Percentiles rank a stretch among this genome's conserved stretches.
phyloP scores from a whole-genome alignment of 1,139 yeast species.

The Pneumocystis sp. region DNA sequence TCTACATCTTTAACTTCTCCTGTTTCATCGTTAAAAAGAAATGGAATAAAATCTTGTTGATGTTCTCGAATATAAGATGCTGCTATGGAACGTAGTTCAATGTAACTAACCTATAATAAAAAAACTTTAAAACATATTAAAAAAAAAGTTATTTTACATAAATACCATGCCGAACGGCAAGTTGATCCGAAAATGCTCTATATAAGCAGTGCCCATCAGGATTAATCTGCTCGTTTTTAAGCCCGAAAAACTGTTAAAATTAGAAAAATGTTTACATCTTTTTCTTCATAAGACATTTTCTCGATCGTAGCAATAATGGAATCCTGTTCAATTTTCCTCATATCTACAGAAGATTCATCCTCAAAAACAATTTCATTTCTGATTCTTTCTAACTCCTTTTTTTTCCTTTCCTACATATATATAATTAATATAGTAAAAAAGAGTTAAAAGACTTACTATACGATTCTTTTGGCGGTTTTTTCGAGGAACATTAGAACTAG shows the following conservation, averaged over 20 bases:
- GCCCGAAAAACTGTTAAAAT: not conserved
- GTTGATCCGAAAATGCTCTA: conserved; percentile 71
- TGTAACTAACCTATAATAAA: not conserved
- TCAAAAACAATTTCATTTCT: not conserved
- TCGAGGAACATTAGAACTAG: not conserved
- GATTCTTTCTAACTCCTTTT: not conserved
- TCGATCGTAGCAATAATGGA: not conserved
- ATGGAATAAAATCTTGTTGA: conserved; percentile 63
- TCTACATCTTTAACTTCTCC: conserved; percentile 43
- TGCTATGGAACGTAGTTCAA: conserved; percentile 43
- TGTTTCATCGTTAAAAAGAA: conserved; percentile 62
- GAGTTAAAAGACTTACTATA: not conserved
- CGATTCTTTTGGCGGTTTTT: not conserved
- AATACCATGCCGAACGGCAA: conserved; percentile 36
- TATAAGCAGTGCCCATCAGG: conserved; percentile 95
- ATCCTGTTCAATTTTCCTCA: not conserved
- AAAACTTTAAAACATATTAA: not conserved
- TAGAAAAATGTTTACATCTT: not conserved
- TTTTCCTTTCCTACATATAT: not conserved
- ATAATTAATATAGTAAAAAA: not conserved
- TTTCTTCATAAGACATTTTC: not conserved
- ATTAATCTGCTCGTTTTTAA: conserved; percentile 27
- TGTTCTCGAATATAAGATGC: conserved; percentile 50
- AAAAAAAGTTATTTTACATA: conserved; percentile 28
- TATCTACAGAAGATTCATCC: not conserved